These are phyloP conservation scores for Isatis lusitanica DNA, from an alignment of 441 rosid species.

Conservation along the genomic window DNA sequence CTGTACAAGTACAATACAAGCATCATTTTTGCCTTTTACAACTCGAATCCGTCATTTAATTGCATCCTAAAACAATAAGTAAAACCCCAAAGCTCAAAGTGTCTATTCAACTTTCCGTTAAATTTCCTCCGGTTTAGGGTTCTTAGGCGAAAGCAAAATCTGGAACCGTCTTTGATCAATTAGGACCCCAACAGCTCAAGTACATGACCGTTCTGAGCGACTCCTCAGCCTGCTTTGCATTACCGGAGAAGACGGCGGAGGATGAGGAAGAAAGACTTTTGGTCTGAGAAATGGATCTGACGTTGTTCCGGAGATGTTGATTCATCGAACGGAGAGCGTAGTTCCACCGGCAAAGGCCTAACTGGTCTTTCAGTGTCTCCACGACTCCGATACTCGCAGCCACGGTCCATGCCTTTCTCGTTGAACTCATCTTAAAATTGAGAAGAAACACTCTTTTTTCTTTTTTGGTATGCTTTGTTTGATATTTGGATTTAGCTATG, in stretches of 20 bases:
- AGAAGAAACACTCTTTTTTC: too few relatives aligned
- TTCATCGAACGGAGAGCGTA: conserved; percentile 39
- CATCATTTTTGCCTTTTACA: too few relatives aligned
- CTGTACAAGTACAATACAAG: too few relatives aligned
- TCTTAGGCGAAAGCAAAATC: not conserved
- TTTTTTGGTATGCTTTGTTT: not conserved
- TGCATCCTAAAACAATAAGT: too few relatives aligned
- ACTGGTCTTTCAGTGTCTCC: conserved; percentile 43
- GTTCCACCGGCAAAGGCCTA: conserved; percentile 51
- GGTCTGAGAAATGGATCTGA: conserved; percentile 37
- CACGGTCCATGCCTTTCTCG: conserved; percentile 51
- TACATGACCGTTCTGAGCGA: conserved; percentile 53
- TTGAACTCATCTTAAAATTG: conserved; percentile 35
- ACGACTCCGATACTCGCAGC: conserved; percentile 50
- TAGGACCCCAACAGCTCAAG: conserved; percentile 59
- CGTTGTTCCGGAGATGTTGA: conserved; percentile 39
- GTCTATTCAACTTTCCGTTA: too few relatives aligned
- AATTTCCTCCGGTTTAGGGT: too few relatives aligned
- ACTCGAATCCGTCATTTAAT: too few relatives aligned
- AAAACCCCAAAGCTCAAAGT: too few relatives aligned
- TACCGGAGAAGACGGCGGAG: not conserved
- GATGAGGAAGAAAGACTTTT: conserved; percentile 28
- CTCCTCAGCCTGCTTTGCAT: conserved; percentile 42
- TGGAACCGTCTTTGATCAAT: not conserved
- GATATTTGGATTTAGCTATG: not conserved